Conservation (phyloP, 1,139 yeast genomes). For the Schizosaccharomyces versatilis region DNA sequence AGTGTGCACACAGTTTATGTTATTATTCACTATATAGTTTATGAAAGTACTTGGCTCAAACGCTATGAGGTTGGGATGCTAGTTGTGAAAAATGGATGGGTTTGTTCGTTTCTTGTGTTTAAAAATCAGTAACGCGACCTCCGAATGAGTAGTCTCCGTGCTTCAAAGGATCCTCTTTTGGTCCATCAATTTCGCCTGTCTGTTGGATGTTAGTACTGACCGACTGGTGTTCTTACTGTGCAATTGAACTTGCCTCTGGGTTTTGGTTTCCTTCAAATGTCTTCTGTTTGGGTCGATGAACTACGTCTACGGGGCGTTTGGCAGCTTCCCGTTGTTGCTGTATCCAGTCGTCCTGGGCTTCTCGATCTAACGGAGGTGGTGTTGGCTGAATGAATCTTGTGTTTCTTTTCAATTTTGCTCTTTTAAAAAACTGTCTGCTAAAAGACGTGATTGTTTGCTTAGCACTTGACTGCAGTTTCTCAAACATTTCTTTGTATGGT, state of each 20-base stretch:
- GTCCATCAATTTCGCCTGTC: slow-evolving; percentile 80
- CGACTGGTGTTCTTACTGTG: not conserved
- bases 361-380: not conserved
- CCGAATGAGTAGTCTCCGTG: slow-evolving; percentile 90
- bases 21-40: not conserved
- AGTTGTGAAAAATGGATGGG: no score
- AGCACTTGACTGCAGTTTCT: no score
- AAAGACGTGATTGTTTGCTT: no score
- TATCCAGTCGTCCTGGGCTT: not conserved
- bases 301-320: not conserved
- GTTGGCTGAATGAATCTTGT: not conserved
- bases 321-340: not conserved
- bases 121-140: slow-evolving; percentile 91
- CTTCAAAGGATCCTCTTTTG: slow-evolving; percentile 89
- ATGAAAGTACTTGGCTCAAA: no score
- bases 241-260: not conserved
- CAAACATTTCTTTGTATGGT: no score
- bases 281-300: not conserved
- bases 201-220: not conserved
- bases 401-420: no score
- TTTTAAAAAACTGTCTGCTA: no score
- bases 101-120: slow-evolving; percentile 7
- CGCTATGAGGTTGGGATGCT: no score
- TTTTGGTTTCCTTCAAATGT: not conserved
- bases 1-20: not conserved